A percentile compares a stretch with the other conserved stretches of the same genome.
phyloP scores from a whole-genome alignment of 164 flowering plant species.

The Macadamia tetraphylla region DNA sequence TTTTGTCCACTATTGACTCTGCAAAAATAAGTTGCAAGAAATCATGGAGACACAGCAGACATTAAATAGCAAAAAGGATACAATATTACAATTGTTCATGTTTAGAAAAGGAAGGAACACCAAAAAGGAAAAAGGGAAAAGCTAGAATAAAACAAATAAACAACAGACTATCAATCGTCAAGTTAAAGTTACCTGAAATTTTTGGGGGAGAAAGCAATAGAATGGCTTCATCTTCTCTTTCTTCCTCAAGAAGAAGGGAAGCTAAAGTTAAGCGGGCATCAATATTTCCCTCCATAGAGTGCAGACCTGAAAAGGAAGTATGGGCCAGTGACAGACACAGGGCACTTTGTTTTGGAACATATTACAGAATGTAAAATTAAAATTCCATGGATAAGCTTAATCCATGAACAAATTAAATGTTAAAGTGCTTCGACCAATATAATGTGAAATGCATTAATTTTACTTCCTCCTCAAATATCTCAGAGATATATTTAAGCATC shows the following conservation, averaged over 20 bases:
- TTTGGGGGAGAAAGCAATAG: constrained; percentile 59
- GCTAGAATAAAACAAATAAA: constrained; percentile 1
- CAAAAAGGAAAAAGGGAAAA: neutral
- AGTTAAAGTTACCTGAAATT: constrained; percentile 26
- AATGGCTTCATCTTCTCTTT: constrained; percentile 66
- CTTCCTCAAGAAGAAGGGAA: constrained; percentile 60
- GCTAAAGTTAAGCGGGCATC: constrained; percentile 61
- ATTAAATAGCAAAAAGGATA: neutral
- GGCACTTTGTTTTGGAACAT: neutral
- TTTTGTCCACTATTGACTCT: constrained; percentile 23
- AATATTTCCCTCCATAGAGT: constrained; percentile 32
- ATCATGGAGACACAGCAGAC: neutral
- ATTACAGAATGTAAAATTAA: too few species aligned
- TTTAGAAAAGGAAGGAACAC: too few species aligned
- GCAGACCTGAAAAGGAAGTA: constrained; percentile 31
- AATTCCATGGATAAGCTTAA: too few species aligned
- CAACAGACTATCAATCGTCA: neutral
- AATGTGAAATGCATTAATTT: too few species aligned
- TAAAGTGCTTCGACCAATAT: too few species aligned
- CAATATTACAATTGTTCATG: neutral
- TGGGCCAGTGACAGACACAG: neutral
- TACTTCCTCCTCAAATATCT: too few species aligned
- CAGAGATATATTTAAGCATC: too few species aligned
- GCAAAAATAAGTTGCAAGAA: constrained; percentile 4
- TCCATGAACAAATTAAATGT: too few species aligned